These are phyloP conservation scores for Ustilago vetiveriae DNA, from an alignment of 1,284 basidiomycete genomes.

Conservation along the genomic window DNA sequence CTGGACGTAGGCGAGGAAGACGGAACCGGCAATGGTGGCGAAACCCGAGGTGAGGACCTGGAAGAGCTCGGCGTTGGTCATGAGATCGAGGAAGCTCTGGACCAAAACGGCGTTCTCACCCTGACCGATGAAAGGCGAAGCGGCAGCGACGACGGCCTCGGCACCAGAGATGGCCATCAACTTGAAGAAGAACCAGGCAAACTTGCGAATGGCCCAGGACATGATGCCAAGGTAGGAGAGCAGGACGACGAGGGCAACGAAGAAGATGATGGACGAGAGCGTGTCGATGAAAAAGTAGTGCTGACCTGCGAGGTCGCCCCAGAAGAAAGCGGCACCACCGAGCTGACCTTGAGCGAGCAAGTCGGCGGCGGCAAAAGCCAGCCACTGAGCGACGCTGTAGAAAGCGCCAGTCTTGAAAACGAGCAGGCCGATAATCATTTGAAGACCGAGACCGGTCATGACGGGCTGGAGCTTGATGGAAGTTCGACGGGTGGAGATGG, in stretches of 20 bases:
- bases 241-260: constrained; percentile 72
- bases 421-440: constrained; percentile 63
- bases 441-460: constrained; percentile 58
- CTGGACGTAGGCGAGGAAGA: constrained; percentile 82
- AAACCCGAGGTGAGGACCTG: constrained; percentile 86
- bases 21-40: constrained; percentile 87
- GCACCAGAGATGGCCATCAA: constrained; percentile 77
- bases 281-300: constrained; percentile 62
- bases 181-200: constrained; percentile 93
- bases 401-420: constrained; percentile 63
- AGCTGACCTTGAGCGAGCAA: constrained; percentile 55
- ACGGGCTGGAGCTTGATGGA: constrained; percentile 54
- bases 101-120: constrained; percentile 63
- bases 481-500: constrained; percentile 44
- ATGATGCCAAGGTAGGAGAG: constrained; percentile 71
- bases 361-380: constrained; percentile 58
- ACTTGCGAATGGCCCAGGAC: constrained; percentile 60
- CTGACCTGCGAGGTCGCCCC: constrained; percentile 40
- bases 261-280: constrained; percentile 74
- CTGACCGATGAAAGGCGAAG: constrained; percentile 85
- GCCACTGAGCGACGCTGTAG: constrained; percentile 56
- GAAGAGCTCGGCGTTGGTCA: constrained; percentile 89
- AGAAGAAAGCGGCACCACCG: constrained; percentile 63
- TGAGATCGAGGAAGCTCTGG: constrained; percentile 82
- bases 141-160: constrained; percentile 88